Conservation (phyloP, 2,329 filamentous ascomycete genomes). For the Ramichloridium luteum region DNA sequence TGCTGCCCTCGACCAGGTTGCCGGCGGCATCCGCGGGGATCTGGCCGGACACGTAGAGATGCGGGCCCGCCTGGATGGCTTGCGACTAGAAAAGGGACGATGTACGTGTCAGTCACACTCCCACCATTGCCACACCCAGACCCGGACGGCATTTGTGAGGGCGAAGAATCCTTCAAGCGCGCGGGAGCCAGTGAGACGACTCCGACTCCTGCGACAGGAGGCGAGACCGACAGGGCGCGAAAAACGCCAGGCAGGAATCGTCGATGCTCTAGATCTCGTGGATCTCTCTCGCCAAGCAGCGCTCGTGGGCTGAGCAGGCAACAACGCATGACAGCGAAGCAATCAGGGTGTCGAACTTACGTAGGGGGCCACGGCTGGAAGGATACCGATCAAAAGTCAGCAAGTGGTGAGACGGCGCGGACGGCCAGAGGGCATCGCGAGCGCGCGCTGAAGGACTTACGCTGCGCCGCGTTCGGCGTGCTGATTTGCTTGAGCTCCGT, state of each 20-base stretch:
- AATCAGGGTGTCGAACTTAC: conserved; percentile 26
- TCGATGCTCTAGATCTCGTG: no score
- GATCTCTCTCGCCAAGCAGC: no score
- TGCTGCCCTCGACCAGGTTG: conserved; percentile 49
- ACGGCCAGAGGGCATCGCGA: no score
- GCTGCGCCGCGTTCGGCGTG: conserved; percentile 31
- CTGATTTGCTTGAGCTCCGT: conserved; percentile 33
- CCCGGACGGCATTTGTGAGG: no score
- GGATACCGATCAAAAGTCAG: no score
- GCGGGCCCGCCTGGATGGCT: conserved; percentile 56
- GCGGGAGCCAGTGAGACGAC: no score
- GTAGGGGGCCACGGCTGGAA: conserved; percentile 31
- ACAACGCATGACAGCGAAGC: not conserved
- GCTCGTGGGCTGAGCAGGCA: conserved; percentile 1
- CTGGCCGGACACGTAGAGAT: conserved; percentile 60
- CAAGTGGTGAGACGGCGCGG: not conserved
- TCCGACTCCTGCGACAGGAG: no score
- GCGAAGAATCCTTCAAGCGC: no score
- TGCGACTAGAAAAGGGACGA: conserved; percentile 28
- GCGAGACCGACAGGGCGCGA: no score
- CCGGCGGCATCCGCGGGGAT: conserved; percentile 58
- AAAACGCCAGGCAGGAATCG: no score
- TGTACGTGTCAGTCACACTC: no score
- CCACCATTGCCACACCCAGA: no score
- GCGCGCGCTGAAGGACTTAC: conserved; percentile 27